Evolutionary conservation across 805 yeast genomes (phyloP).

Genomic region (Wickerhamiella galacta): DNA sequence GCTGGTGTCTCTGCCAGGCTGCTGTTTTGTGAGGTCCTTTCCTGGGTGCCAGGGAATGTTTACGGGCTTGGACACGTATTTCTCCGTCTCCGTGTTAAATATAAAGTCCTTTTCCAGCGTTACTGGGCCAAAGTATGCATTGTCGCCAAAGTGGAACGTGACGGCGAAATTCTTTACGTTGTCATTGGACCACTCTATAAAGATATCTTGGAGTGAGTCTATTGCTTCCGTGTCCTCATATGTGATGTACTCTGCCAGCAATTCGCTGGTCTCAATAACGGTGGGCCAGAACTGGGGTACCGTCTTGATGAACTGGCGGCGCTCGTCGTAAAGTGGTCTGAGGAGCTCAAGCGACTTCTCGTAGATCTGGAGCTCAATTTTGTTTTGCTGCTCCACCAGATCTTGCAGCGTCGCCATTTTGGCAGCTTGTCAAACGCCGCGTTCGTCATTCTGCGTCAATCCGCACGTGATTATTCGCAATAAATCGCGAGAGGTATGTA

Average conservation of each 20-base stretch:
- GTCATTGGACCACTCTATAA: conserved; percentile 29
- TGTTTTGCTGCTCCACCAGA: conserved; percentile 10
- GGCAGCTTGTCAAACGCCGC: too few species aligned
- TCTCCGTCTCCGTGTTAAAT: conserved; percentile 11
- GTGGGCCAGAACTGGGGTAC: conserved; percentile 79
- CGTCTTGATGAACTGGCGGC: conserved; percentile 35
- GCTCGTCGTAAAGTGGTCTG: conserved; percentile 37
- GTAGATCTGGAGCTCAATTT: conserved; percentile 10
- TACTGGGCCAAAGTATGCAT: conserved; percentile 37
- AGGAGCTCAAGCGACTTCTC: conserved; percentile 24
- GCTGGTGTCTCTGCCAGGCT: conserved; percentile 37
- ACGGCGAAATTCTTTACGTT: conserved; percentile 44
- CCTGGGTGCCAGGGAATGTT: conserved; percentile 55
- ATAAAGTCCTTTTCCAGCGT: conserved; percentile 42
- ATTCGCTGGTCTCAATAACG: conserved; percentile 68
- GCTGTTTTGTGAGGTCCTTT: conserved; percentile 38
- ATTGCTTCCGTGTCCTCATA: conserved; percentile 63
- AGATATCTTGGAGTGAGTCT: conserved; percentile 48
- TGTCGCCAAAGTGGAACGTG: conserved; percentile 39
- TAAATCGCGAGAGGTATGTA: too few species aligned
- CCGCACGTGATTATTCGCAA: too few species aligned
- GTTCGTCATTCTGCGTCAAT: too few species aligned
- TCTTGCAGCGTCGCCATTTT: conserved; percentile 1
- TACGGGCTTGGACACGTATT: conserved; percentile 26
- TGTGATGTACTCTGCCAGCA: conserved; percentile 53